Evolutionary conservation across 805 yeast species (phyloP), one percentile per base, ranked within the genome.

Genomic region (Zygosaccharomyces gambellarensis): DNA sequence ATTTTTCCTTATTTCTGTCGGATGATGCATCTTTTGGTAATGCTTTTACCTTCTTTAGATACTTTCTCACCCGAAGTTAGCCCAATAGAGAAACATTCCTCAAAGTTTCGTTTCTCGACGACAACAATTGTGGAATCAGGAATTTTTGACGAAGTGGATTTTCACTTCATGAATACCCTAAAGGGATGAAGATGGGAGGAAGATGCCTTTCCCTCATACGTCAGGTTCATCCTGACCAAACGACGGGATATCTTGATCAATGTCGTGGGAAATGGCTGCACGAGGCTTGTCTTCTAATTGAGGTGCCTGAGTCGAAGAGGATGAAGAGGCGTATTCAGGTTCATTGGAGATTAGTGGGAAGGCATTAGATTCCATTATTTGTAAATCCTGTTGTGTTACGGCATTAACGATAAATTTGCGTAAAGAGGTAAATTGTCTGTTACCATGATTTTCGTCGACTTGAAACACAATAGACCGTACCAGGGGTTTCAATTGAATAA

Each of bases 371-470:
- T 57, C 57, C 49, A 61, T 53, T 5, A 66, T 58, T 25, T 55
- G 51, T 28, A 65, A 41, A 53, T 72, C 76, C 32, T 66, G 62
- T 36, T 61, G 59, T 0, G 74, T 70, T 11, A 76, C 61, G 1
- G 79, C 81, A 49, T 76, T 73, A 9, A 76, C 58, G 4, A 66
- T 58, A 38, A 72, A 70, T 49, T 71, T 74, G 49, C 67, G 63
- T 22, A 71, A 43, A 25, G 75, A 65, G 1, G 71, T 69, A 44
- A 60, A 71, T 14, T 64, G 54, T n/a, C 57, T 51, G 45, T 70
- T 68, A 5, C 75, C 75, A 47, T 70, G 64, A 46, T 71, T 72
- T 9, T 61, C 67, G 22, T 63, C 61, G 3, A 68, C 57, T 19
- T 58, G 55, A 23, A 71, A 56, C 1, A 67, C 54, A 1, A 72